Evolutionary conservation across 768 basidiomycete species (phyloP).

Genomic region (Boletus edulis): DNA sequence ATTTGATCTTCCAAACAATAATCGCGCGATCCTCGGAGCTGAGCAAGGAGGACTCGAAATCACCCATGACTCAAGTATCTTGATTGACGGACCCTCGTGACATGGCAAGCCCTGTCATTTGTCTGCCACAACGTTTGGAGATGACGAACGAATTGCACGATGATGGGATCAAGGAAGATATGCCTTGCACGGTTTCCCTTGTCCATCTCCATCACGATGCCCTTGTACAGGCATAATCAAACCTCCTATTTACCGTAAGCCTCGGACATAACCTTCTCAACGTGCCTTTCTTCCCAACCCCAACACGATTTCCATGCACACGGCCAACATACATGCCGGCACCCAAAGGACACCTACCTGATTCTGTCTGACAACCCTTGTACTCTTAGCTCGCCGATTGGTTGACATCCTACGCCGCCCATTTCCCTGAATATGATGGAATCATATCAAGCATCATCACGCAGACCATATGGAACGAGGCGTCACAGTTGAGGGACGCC

Average conservation of each 20-base stretch:
- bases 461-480: conserved; percentile 34
- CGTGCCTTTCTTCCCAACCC: not conserved
- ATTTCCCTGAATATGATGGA: conserved; percentile 53
- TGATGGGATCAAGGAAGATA: conserved; percentile 36
- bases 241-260: conserved; percentile 48
- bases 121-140: not conserved
- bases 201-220: not conserved
- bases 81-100: conserved; percentile 41
- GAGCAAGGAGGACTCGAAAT: conserved; percentile 60
- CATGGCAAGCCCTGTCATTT: conserved; percentile 6
- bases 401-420: conserved; percentile 57
- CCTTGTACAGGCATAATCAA: conserved; percentile 40
- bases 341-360: conserved; percentile 29
- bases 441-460: conserved; percentile 45
- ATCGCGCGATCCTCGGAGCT: conserved; percentile 51
- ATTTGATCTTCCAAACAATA: conserved; percentile 40
- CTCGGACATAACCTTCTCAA: not conserved
- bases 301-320: conserved; percentile 44
- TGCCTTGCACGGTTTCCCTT: conserved; percentile 39
- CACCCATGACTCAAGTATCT: conserved; percentile 53
- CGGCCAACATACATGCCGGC: conserved; percentile 50
- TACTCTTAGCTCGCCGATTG: conserved; percentile 49
- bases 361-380: not conserved
- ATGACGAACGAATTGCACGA: not conserved
- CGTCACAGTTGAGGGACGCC: conserved; percentile 30